Evolutionary conservation across 805 yeast species (phyloP), one percentile per base, ranked within the genome.

Genomic region (Maudiozyma saulgeensis): DNA sequence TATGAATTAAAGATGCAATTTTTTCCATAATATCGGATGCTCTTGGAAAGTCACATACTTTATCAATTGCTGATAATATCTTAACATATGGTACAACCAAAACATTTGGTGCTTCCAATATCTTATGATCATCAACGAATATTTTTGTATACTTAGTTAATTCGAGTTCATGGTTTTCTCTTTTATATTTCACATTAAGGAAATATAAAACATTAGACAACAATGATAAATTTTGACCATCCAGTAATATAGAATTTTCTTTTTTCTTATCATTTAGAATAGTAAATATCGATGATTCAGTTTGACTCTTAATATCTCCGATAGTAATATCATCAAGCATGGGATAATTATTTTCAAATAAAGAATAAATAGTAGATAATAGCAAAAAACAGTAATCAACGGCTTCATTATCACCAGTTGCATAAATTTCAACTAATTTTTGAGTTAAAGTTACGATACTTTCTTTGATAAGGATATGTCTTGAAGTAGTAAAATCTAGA

Each of bases 51-150:
- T 38, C 18, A 28, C 56, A 52, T 2, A 42, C 43, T 53, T 75
- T 78, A 56, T 80, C 84, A 16, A 82, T 58, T 18, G 76, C 78
- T 4, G 82, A 72, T 9, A 82, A 45, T 1, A 81, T 56, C 52
- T 77, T 79, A 37, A 68, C 69, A 52, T 73, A 58, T 31, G 73
- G 51, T 1, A 71, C 64, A 19, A 78, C 66, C 16, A 70, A 58
- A 16, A 69, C 64, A 7, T 62, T 57, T 4, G 64, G 54, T 41
- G 51, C 38, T 16, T 60, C 40, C 15, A 56, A 21, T 45, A 58
- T 46, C 18, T 51, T 32, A 18, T 45, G 35, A 6, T 55, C 66
- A 3, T 56, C 53, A 6, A 71, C 52, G 49, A 81, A 79, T 3
- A 72, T 34, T 0, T 53, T 48, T 12, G 66, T 56, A 25, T 72